These are phyloP conservation scores for Camelina hispida DNA, from an alignment of 345 rosid species.

Conservation along the genomic window DNA sequence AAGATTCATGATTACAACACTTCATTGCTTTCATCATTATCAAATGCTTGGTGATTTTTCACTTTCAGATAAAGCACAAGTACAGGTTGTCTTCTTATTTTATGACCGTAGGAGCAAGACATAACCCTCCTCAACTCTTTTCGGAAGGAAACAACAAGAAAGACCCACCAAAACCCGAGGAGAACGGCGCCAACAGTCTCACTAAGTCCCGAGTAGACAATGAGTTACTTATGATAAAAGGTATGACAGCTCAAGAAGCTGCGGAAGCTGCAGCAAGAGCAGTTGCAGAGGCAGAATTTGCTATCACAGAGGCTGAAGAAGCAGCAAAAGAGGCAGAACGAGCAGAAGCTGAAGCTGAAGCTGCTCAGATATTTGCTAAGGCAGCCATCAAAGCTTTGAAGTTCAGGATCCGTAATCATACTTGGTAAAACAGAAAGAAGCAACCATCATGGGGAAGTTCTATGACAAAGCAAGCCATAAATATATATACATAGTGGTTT, in stretches of 20 bases:
- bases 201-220: conserved; percentile 62
- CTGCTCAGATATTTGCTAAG: conserved; percentile 79
- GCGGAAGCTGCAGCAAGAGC: conserved; percentile 95
- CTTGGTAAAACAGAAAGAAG: conserved; percentile 49
- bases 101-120: conserved; percentile 54
- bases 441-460: conserved; percentile 15
- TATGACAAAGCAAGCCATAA: conserved; percentile 31
- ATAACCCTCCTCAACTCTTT: conserved; percentile 36
- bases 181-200: conserved; percentile 51
- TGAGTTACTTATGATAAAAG: conserved; percentile 65
- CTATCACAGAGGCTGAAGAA: conserved; percentile 92
- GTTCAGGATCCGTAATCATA: conserved; percentile 48
- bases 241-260: conserved; percentile 89
- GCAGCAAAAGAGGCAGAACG: conserved; percentile 95
- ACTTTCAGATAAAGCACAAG: conserved; percentile 79
- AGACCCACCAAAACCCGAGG: conserved; percentile 54
- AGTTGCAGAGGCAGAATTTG: conserved; percentile 94
- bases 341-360: conserved; percentile 98
- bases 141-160: conserved; percentile 63
- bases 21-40: conserved; percentile 16
- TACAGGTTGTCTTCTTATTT: conserved; percentile 61
- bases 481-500: conserved; percentile 3
- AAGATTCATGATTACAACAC: not conserved
- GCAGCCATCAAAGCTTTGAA: conserved; percentile 82
- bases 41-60: conserved; percentile 14